phyloP scores from a whole-genome alignment of 2,329 filamentous ascomycete species.

The Fusarium nurragi region DNA sequence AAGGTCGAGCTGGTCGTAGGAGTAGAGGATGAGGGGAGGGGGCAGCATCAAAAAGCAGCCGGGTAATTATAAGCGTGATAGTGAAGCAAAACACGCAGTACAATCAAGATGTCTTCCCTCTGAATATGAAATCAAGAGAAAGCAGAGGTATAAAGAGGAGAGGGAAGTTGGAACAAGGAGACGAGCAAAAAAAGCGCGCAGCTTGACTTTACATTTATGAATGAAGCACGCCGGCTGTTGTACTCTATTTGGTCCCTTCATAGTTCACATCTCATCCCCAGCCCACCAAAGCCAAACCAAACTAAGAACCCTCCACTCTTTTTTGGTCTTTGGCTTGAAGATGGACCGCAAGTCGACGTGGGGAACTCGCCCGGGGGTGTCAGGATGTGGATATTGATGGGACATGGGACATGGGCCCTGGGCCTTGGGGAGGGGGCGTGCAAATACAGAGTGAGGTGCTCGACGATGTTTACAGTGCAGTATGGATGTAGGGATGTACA shows the following conservation, averaged over 20 bases:
- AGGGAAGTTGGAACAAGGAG: slow-evolving; percentile 5
- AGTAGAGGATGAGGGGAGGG: slow-evolving; percentile 26
- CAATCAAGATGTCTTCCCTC: slow-evolving; percentile 4
- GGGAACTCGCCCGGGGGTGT: slow-evolving; percentile 29
- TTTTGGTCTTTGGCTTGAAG: slow-evolving; percentile 24
- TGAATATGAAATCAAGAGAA: slow-evolving; percentile 6
- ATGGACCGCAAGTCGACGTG: slow-evolving; percentile 32
- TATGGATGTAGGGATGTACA: slow-evolving; percentile 14
- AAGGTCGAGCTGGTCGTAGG: slow-evolving; percentile 31
- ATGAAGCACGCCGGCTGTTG: slow-evolving; percentile 36
- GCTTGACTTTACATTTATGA: slow-evolving; percentile 43
- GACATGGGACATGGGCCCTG: slow-evolving; percentile 14
- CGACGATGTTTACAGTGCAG: slow-evolving; percentile 1
- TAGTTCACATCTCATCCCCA: slow-evolving; percentile 19
- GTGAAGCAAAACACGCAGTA: slow-evolving; percentile 21
- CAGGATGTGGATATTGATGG: slow-evolving; percentile 16
- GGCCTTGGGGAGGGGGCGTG: slow-evolving; percentile 39
- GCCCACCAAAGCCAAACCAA: slow-evolving; percentile 33
- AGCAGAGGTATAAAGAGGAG: slow-evolving; percentile 7
- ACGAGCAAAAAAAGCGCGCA: slow-evolving; percentile 43
- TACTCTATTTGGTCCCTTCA: slow-evolving; percentile 36
- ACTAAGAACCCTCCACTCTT: slow-evolving; percentile 28
- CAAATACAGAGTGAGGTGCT: slow-evolving; percentile 9
- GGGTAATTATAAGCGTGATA: slow-evolving; percentile 12
- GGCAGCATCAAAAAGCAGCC: slow-evolving; percentile 36